A percentile compares a stretch with the other conserved stretches of the same genome.
Evolutionary conservation across 768 basidiomycete genomes (phyloP).

Genomic region (Collybiopsis confluens): DNA sequence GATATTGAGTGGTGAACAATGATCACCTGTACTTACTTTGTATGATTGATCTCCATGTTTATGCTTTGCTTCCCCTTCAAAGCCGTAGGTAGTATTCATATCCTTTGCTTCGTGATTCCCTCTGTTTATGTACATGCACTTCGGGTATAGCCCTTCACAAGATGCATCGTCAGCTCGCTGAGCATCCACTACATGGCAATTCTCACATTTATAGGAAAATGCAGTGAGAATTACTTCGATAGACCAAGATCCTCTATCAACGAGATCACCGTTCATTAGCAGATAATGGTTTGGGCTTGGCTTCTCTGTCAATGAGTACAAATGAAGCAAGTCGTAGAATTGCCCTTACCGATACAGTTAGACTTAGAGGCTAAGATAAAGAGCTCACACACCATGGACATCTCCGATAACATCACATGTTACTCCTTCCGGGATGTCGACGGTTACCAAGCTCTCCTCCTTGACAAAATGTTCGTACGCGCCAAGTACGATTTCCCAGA

Average conservation of each 20-base stretch:
- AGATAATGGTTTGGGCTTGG: slow-evolving; percentile 84
- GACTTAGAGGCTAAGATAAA: neutral
- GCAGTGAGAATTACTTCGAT: slow-evolving; percentile 90
- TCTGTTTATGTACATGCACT: slow-evolving; percentile 87
- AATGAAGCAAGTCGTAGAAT: slow-evolving; percentile 90
- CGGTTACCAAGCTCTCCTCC: slow-evolving; percentile 78
- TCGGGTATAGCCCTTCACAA: slow-evolving; percentile 83
- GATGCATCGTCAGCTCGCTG: neutral
- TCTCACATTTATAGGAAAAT: slow-evolving; percentile 91
- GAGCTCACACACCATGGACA: slow-evolving; percentile 67
- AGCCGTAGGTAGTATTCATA: slow-evolving; percentile 94
- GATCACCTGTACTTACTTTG: slow-evolving; percentile 48
- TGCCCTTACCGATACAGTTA: slow-evolving; percentile 81
- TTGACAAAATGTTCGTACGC: slow-evolving; percentile 71
- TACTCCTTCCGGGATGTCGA: slow-evolving; percentile 68
- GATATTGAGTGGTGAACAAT: neutral
- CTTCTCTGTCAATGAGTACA: slow-evolving; percentile 80
- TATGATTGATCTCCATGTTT: slow-evolving; percentile 96
- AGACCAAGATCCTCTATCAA: slow-evolving; percentile 96
- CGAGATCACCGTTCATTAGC: slow-evolving; percentile 93
- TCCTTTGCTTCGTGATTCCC: slow-evolving; percentile 97
- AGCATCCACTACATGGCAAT: neutral
- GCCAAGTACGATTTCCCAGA: slow-evolving; percentile 93
- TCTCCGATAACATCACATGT: slow-evolving; percentile 95
- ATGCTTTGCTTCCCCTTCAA: slow-evolving; percentile 94